These are phyloP conservation scores for Pseudocercospora fuligena DNA, from an alignment of 2,329 filamentous ascomycete species.

Conservation along the genomic window DNA sequence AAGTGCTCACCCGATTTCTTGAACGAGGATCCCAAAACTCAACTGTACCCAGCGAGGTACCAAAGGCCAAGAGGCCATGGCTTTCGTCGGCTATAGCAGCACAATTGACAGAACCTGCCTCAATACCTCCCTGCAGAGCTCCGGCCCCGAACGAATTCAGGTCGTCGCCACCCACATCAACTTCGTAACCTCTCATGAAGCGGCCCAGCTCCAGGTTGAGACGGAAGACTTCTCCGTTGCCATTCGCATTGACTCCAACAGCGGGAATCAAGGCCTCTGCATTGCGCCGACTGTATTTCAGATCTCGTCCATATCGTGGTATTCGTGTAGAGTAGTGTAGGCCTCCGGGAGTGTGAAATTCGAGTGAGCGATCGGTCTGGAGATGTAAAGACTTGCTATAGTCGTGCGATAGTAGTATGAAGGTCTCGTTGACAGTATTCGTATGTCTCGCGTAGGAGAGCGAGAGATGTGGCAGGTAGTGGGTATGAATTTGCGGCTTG, in stretches of 20 bases:
- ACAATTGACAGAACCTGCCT: conserved; percentile 83
- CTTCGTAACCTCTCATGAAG: conserved; percentile 91
- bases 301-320: conserved; percentile 87
- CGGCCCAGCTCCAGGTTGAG: conserved; percentile 89
- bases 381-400: conserved; percentile 94
- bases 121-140: conserved; percentile 83
- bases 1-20: conserved; percentile 76
- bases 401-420: conserved; percentile 84
- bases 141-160: conserved; percentile 67
- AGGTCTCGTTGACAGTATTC: conserved; percentile 86
- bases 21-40: conserved; percentile 95
- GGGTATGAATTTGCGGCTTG: conserved; percentile 89
- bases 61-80: conserved; percentile 90
- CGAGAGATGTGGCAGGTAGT: conserved; percentile 89
- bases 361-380: conserved; percentile 86
- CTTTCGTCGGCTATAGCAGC: conserved; percentile 85
- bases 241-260: conserved; percentile 83
- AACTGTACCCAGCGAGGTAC: conserved; percentile 91
- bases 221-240: conserved; percentile 88
- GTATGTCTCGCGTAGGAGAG: conserved; percentile 95
- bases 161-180: conserved; percentile 88
- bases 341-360: conserved; percentile 89
- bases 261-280: conserved; percentile 86
- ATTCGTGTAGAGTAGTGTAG: conserved; percentile 89
- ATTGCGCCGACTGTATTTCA: conserved; percentile 80